A percentile compares a stretch with the other conserved stretches of the same genome.
phyloP scores from a whole-genome alignment of 305 asterid species.

The Fraxinus xanthoxyloides region DNA sequence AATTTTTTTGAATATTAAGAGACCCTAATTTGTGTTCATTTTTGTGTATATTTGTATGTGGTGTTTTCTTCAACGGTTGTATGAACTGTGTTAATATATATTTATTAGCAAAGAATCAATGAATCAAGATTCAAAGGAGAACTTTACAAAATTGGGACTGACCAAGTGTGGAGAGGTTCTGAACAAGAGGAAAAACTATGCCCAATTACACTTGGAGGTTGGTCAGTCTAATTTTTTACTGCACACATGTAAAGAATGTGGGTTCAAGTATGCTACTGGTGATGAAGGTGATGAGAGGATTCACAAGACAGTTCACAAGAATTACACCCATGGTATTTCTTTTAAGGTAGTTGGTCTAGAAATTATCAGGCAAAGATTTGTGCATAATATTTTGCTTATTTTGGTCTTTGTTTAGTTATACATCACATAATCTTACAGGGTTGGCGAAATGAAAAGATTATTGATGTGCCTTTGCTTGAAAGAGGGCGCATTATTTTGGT shows the following conservation, averaged over 20 bases:
- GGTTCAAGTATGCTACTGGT: slow-evolving; percentile 64
- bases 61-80: neutral
- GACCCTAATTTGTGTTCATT: neutral
- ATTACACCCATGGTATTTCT: slow-evolving; percentile 62
- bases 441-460: slow-evolving; percentile 59
- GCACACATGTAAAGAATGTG: slow-evolving; percentile 54
- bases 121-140: slow-evolving; percentile 20
- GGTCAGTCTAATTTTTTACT: slow-evolving; percentile 73
- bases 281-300: slow-evolving; percentile 61
- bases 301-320: slow-evolving; percentile 75
- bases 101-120: slow-evolving; percentile 22
- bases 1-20: no score
- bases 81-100: neutral
- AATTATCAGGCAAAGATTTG: neutral
- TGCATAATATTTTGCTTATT: neutral
- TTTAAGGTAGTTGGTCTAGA: slow-evolving; percentile 44
- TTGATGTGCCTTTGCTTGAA: slow-evolving; percentile 36
- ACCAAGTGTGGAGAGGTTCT: slow-evolving; percentile 35
- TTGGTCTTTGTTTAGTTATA: neutral
- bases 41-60: neutral
- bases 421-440: slow-evolving; percentile 42
- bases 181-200: slow-evolving; percentile 65
- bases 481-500: slow-evolving; percentile 60
- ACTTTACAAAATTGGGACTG: slow-evolving; percentile 19
- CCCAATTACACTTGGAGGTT: slow-evolving; percentile 62